Base-by-base conservation (phyloP, 108 stramenopile species). In the Pseudonitzschia delicatissima region DNA sequence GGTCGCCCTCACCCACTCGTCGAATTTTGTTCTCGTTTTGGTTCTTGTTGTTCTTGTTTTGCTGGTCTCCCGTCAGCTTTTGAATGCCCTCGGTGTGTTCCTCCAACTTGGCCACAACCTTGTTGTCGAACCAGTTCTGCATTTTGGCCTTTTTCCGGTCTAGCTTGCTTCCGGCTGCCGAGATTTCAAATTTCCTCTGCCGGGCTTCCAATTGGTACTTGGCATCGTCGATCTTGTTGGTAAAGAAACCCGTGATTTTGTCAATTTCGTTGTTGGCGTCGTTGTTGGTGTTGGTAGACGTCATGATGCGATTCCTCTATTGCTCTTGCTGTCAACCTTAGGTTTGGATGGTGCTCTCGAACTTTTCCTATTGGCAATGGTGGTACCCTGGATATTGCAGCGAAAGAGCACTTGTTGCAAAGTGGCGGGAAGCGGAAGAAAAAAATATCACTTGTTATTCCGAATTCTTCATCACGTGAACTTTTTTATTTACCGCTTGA, bases 1-100 rank as follows among this genome's bases (percentile, higher is more conserved):
- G 8, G n/a, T 49, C 48, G n/a, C 8, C 48, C 1, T 49, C 48
- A 17, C 48, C 48, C 20, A 20, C 48, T 42, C 5, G n/a, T 17
- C 48, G 20, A 17, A 11, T 28, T 11, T 55, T 33, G 53, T 55
- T 53, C 29, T 31, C 15, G 29, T 53, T 28, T 28, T 53, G 6
- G 52, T 53, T 53, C 9, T 53, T 31, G 53, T 11, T 55, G 23
- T 33, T 33, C 29, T 53, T 28, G 26, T 28, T 53, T 25, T 53
- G 25, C 52, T 8, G 29, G 26, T 33, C 52, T 26, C 9, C 4
- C 11, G 2, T n/a, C 32, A 1, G 18, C 48, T 23, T 49, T 17
- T 49, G 7, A 7, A 55, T n/a, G 17, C 17, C 15, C 25, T 55
- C 40, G 13, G 0, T 11, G 11, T 15, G 15, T 42, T 42, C 40